Evolutionary conservation across 805 yeast species (phyloP), one percentile per base, ranked within the genome.

Genomic region (Wickerhamiella sorbophila): DNA sequence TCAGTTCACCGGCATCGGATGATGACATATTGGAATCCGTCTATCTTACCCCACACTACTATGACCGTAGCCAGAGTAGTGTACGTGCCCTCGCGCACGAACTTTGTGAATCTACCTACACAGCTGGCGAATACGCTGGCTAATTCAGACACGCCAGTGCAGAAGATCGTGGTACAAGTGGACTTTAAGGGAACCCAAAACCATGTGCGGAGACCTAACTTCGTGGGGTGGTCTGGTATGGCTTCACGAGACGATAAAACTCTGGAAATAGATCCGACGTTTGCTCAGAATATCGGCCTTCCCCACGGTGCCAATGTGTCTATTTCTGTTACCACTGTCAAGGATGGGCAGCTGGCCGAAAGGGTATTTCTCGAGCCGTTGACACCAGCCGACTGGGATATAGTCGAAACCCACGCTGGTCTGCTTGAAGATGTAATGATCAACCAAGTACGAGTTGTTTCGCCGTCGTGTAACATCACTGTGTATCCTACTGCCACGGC

Each of bases 301-400:
- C 41, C 51, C 3, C 78, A 75, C 31, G 59, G 60, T 20, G 56
- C 66, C 6, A 55, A 52, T 38, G 61, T 73, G 2, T 57, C 62
- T 1, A 45, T 80, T 32, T 8, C 29, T 8, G 29, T 24, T 6
- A 65, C 61, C 31, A 54, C 79, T 40, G 68, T 71, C 42, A 63
- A 73, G 12, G 64, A 71, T 31, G 57, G 66, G 1, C 72, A 70
- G n/a, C 67, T 60, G 33, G 74, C 85, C 1, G 63, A 67, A 4
- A 72, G 75, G 3, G 76, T 87, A 2, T 76, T 73, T 52, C 67
- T 88, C 35, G 95, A 83, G 52, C 97, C 97, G 0, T 60, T 71
- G 16, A 69, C 83, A 0, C 59, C 77, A 1, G 69, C 79, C 4
- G 98, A 88, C 55, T 88, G 96, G 96, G 96, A 87, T 49, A 63